These are phyloP conservation scores for Pseudogymnoascus sp. DNA, from an alignment of 2,329 filamentous ascomycete species.

Conservation along the genomic window DNA sequence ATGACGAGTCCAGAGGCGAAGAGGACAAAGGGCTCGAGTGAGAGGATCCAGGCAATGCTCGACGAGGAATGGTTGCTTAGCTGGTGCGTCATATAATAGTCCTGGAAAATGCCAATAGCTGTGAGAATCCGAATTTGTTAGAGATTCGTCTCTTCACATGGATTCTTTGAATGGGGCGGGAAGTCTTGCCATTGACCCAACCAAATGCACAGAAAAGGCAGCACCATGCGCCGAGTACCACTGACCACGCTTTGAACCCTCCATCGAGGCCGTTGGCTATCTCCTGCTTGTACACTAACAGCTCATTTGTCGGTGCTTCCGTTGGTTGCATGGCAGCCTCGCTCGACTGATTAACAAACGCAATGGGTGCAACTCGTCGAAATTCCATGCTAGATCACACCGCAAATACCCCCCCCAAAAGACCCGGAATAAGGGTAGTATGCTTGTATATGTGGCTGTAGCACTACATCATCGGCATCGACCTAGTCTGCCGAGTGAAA, in stretches of 20 bases:
- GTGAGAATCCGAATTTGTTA: background rate
- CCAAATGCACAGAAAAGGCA: conserved; percentile 44
- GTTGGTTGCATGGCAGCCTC: background rate
- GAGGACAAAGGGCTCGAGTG: conserved; percentile 38
- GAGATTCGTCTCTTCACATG: background rate
- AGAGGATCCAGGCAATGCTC: conserved; percentile 53
- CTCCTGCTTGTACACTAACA: background rate
- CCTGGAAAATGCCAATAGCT: conserved; percentile 37
- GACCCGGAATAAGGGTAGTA: no score
- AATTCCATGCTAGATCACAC: background rate
- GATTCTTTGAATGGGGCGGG: background rate
- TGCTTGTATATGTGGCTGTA: no score
- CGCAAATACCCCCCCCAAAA: background rate
- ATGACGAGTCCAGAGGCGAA: background rate
- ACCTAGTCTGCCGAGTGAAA: no score
- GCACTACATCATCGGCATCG: no score
- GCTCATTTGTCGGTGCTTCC: background rate
- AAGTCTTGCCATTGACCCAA: conserved; percentile 37
- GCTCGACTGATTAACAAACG: background rate
- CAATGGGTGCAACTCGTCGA: no score
- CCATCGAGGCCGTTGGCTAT: conserved; percentile 42
- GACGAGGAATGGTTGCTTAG: conserved; percentile 42
- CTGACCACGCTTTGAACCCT: conserved; percentile 49
- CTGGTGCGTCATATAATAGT: conserved; percentile 45
- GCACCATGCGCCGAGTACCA: conserved; percentile 42